Evolutionary conservation across 768 basidiomycete genomes (phyloP), one percentile per base, ranked within the genome.

Genomic region (Mycena polygramma): DNA sequence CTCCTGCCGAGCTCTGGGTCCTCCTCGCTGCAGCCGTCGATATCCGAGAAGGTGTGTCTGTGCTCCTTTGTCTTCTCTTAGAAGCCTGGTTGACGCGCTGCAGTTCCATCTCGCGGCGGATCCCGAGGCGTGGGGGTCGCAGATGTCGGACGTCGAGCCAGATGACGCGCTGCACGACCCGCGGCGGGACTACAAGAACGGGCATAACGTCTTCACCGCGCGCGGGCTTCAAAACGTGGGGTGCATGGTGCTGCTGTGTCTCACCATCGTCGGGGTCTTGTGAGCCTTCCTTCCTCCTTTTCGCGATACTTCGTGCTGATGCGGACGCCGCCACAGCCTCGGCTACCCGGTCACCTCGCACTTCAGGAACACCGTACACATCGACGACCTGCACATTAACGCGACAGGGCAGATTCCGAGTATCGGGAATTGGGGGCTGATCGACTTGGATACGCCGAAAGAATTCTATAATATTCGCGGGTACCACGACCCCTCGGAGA

Each of bases 381-480:
- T 58, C 13, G 41, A 17, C 37, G 15, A 52, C n/a, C 39, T 66
- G 55, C 57, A 65, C 61, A 39, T 68, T 45, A 73, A 73, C 37
- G 15, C 61, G 20, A 52, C 72, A 11, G 64, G 64, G 36, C 66
- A 69, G 60, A 19, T 69, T 2, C 68, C 71, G 1, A 63, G 49
- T 35, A 73, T 73, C 49, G 84, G 85, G 17, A 83, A 86, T 70
- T 83, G 80, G 63, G 85, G 83, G n/a, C 77, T 90, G 13, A 90
- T 92, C 73, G 91, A 92, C 76, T 71, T 79, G 24, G 86, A 91
- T 35, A 92, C 91, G 5, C 91, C 70, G 19, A 57, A 70, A 51
- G 74, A 81, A 20, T 79, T 83, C 22, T 63, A 72, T 77, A 83
- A 77, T 55, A 83, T 80, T 60, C 72, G 76, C 51, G 78, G 81